Evolutionary conservation across 1,284 basidiomycete species (phyloP).

Genomic region (Fomitopsis palustris): DNA sequence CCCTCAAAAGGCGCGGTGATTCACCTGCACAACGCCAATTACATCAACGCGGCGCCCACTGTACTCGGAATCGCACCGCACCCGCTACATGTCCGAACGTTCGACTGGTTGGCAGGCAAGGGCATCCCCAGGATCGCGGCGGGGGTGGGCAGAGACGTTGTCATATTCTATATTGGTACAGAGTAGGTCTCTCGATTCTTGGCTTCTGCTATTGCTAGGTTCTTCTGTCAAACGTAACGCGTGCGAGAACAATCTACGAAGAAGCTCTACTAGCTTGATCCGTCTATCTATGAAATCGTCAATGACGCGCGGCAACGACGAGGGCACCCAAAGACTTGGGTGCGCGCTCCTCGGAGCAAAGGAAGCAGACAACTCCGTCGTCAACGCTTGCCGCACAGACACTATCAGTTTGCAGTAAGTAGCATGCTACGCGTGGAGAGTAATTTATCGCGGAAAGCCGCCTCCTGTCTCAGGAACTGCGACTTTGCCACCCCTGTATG

Average conservation of each 20-base stretch:
- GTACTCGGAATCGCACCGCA: constrained; percentile 51
- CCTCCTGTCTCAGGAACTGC: too few relatives aligned
- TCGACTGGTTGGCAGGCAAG: constrained; percentile 64
- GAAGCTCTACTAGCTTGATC: too few relatives aligned
- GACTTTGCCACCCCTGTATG: neutral
- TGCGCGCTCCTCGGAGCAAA: too few relatives aligned
- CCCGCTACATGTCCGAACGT: constrained; percentile 65
- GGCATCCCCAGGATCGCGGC: constrained; percentile 63
- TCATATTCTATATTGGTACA: constrained; percentile 34
- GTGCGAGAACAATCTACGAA: too few relatives aligned
- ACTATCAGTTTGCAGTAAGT: too few relatives aligned
- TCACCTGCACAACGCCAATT: constrained; percentile 63
- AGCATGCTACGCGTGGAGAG: too few relatives aligned
- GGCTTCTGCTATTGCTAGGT: neutral
- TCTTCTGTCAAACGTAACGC: neutral
- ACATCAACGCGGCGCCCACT: constrained; percentile 60
- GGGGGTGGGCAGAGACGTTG: constrained; percentile 55
- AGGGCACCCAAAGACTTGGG: too few relatives aligned
- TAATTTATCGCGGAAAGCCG: too few relatives aligned
- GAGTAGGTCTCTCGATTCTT: neutral
- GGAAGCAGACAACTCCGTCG: too few relatives aligned
- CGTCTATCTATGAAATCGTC: too few relatives aligned
- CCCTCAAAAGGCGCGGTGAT: constrained; percentile 60
- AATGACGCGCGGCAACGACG: too few relatives aligned
- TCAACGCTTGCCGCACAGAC: too few relatives aligned